Evolutionary conservation across 2,329 filamentous ascomycete genomes (phyloP), one percentile per base, ranked within the genome.

Genomic region (Aspergillus clavatus): DNA sequence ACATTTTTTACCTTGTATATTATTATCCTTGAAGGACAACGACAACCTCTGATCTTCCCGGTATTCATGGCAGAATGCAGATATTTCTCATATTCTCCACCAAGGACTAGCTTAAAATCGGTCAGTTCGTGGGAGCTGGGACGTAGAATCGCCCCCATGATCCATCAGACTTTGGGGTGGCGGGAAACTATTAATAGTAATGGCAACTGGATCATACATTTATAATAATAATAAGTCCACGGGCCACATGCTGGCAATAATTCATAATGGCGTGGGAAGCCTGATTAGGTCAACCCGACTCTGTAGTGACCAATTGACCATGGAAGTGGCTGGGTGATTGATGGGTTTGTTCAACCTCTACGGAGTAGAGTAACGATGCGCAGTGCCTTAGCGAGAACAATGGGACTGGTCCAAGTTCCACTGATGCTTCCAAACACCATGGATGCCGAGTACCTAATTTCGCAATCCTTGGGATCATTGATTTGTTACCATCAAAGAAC

Each of bases 381-480:
- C 18, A 19, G 21, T n/a, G 18, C 8, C 14, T 26, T 39, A 21
- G 16, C 7, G 11, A 14, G 38, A 33, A 14, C 18, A 12, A 16
- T 41, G 27, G 19, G 21, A 33, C 16, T n/a, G n/a, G n/a, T n/a
- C n/a, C n/a, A n/a, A 31, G 22, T 16, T 22, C 24, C 14, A 50
- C 31, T 45, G 36, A 12, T 26, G 45, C 12, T 28, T 47, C n/a
- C 46, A 21, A 36, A 14, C 22, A 7, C 7, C 27, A 39, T 26
- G 43, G 38, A 28, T 29, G 37, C n/a, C n/a, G n/a, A n/a, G n/a
- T n/a, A n/a, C n/a, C n/a, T 45, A 45, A 45, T 41, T n/a, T 45
- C 43, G 23, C 43, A 31, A 41, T 45, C 18, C 26, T 22, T 27
- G 28, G 38, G 21, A 18, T 29, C 33, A 28, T 45, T 36, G 38